Conservation (phyloP, 2,329 filamentous ascomycete species). For the Sporothrix pallida region DNA sequence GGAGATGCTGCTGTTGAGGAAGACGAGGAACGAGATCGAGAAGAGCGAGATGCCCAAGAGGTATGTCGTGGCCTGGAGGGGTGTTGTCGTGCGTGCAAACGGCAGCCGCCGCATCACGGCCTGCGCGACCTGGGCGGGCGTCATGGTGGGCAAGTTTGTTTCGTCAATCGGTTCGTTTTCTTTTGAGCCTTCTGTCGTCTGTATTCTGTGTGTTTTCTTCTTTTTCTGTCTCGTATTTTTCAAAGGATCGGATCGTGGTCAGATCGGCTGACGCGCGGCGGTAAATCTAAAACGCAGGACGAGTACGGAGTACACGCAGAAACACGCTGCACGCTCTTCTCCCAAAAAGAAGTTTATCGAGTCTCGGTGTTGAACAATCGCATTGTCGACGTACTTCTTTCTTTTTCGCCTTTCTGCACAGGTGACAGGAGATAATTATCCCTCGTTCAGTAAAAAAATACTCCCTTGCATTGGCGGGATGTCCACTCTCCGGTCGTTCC, state of each 20-base stretch:
- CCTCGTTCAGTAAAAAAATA: background rate
- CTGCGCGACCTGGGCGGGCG: constrained; percentile 10
- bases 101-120: constrained; percentile 56
- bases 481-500: constrained; percentile 3
- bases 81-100: constrained; percentile 65
- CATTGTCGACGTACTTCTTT: background rate
- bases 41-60: constrained; percentile 83
- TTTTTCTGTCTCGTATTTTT: background rate
- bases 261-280: constrained; percentile 9
- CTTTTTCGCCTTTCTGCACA: background rate
- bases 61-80: constrained; percentile 72
- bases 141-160: constrained; percentile 17
- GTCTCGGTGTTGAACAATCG: constrained; percentile 1
- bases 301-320: background rate
- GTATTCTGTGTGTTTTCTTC: background rate
- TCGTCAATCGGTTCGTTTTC: background rate
- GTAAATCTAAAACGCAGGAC: constrained; percentile 7
- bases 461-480: background rate
- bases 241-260: background rate
- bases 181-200: background rate
- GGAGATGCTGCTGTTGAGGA: constrained; percentile 82
- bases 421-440: background rate
- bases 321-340: background rate
- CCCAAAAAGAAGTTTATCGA: background rate
- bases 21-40: constrained; percentile 87